phyloP scores from a whole-genome alignment of 768 basidiomycete genomes.

The Tephrocybe sp. region DNA sequence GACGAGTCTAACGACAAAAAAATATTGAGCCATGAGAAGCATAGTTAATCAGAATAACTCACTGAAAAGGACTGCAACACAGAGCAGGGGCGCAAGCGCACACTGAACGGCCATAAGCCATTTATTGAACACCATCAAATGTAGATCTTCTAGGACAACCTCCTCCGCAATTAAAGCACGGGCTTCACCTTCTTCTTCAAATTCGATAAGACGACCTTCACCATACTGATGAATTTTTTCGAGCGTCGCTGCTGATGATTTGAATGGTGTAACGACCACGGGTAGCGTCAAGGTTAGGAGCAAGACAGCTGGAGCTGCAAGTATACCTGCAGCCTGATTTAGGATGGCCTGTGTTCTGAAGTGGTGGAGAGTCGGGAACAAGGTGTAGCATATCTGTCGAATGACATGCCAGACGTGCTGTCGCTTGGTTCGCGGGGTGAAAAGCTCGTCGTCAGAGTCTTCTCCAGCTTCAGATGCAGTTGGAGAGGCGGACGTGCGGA shows the following conservation, averaged over 20 bases:
- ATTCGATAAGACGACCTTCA: constrained; percentile 55
- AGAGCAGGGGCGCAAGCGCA: constrained; percentile 77
- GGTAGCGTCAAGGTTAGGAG: constrained; percentile 86
- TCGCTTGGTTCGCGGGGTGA: constrained; percentile 35
- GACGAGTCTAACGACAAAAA: constrained; percentile 36
- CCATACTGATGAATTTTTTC: constrained; percentile 37
- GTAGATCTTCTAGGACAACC: constrained; percentile 65
- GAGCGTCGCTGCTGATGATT: constrained; percentile 23
- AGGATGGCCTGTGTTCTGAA: constrained; percentile 68
- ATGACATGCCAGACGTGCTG: constrained; percentile 38
- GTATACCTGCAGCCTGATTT: constrained; percentile 69
- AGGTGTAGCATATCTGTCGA: constrained; percentile 47
- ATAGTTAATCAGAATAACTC: constrained; percentile 23
- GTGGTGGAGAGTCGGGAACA: constrained; percentile 84
- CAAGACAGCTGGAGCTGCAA: constrained; percentile 87
- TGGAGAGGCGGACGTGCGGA: constrained; percentile 54
- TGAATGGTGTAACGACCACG: constrained; percentile 72
- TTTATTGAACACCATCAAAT: constrained; percentile 67
- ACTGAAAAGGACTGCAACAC: constrained; percentile 76
- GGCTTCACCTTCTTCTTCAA: constrained; percentile 76
- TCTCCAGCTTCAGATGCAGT: constrained; percentile 34
- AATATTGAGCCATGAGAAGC: not conserved
- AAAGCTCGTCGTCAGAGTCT: constrained; percentile 37
- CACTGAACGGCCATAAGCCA: constrained; percentile 88
- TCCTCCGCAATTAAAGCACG: constrained; percentile 71